phyloP scores from a whole-genome alignment of 73 alveolate species.

The Symbiodinium pilosum region DNA sequence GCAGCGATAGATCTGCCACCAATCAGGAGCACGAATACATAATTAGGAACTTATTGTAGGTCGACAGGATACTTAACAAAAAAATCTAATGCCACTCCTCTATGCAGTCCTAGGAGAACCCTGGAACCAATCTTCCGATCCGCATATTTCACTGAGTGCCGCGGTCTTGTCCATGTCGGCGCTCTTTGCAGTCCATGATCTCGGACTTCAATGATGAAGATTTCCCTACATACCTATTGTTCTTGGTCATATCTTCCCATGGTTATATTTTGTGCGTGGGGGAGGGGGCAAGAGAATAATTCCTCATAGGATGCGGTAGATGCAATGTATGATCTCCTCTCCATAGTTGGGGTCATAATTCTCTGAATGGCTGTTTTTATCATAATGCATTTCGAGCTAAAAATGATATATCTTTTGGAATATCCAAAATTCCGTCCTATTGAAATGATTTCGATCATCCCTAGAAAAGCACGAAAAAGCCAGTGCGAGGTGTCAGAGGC shows the following conservation, averaged over 20 bases:
- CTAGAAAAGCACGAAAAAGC: not conserved
- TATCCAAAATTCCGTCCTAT: not conserved
- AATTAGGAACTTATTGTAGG: too few relatives aligned
- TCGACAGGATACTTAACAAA: too few relatives aligned
- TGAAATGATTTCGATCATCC: not conserved
- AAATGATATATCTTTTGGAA: not conserved
- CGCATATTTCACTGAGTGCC: not conserved
- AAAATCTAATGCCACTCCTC: too few relatives aligned
- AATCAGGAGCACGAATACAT: too few relatives aligned
- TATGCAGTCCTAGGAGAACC: too few relatives aligned
- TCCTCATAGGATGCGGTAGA: not conserved
- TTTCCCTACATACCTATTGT: not conserved
- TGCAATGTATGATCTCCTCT: not conserved
- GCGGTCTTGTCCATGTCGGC: not conserved
- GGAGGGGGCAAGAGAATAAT: not conserved
- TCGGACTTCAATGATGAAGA: not conserved
- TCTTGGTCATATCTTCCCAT: not conserved
- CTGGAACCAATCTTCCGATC: not conserved
- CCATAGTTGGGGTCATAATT: not conserved
- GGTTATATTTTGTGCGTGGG: not conserved
- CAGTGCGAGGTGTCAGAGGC: not conserved
- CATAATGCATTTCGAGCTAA: not conserved
- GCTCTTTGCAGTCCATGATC: not conserved
- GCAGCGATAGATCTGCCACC: too few relatives aligned
- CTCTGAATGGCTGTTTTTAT: not conserved